Base-by-base conservation (phyloP, 148 eudicot species). In the Persicaria maculosa region DNA sequence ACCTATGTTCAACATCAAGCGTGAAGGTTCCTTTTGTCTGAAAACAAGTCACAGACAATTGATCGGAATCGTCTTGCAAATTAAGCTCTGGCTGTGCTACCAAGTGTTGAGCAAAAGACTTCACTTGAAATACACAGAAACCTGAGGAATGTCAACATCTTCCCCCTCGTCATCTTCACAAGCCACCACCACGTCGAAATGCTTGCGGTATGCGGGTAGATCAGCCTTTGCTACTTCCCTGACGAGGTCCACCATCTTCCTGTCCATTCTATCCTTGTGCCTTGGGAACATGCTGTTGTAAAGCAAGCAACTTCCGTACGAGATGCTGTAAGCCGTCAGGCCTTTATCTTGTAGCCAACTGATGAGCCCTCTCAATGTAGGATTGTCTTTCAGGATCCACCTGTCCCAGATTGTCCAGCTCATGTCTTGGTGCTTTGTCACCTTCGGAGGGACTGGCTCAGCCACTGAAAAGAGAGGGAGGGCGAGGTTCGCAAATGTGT, bases 391-490 rank as follows among this genome's bases (percentile, higher is more conserved):
- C 15, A 85, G 11, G 47, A 77, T 79, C 91, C 89, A 85, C 40
- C 89, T 76, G 75, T 88, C 91, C 91, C 91, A 88, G 14, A 85
- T 82, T 4, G 91, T 88, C 91, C 91, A 88, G 73, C 67, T 79
- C 91, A 88, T 82, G 72, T 85, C 91, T 61, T 74, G 86, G 84
- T 88, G 91, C 79, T 88, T 82, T 79, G 83, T 79, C 75, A 88
- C 86, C 77, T 84, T 85, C 0, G 91, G 89, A 15, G 88, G 86
- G 68, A 87, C 88, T 0, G 91, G 91, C 78, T 85, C 88, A 3
- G 85, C 86, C 72, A 87, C 85, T 36, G 88, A 85, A 78, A 87
- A 87, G 48, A 87, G 83, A 55, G 91, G 88, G 62, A 85, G 86
- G 14, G 88, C 91, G 17, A 87, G 80, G 77, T 85, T 87, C n/a